Evolutionary conservation across 495 filamentous ascomycete genomes (phyloP), one percentile per base, ranked within the genome.

Genomic region (Aspergillus incahuasiensis): DNA sequence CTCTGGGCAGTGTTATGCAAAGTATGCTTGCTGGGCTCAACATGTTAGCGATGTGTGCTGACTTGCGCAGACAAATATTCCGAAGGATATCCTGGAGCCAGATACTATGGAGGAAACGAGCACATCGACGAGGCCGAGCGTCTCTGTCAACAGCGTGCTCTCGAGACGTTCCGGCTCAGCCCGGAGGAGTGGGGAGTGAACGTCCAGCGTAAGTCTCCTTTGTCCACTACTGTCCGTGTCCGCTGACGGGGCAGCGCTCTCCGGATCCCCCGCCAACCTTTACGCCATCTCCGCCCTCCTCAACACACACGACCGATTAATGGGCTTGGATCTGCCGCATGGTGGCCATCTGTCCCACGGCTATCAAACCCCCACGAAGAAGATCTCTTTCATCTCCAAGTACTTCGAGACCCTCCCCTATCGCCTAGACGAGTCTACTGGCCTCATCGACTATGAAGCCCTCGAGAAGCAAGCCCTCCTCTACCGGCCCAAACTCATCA

Each of bases 361-460:
- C 48, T 98, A 98, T 74, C 94, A 98, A 72, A 97, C 87, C 12
- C 92, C 95, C 1, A 91, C 89, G 41, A 97, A 97, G 79, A 98
- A 98, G 80, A 97, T 98, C 63, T 97, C 94, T 15, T 88, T 89
- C 62, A 87, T 98, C 53, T 97, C 94, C 41, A 97, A 97, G 71
- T 98, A 98, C 75, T 98, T 97, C 66, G 94, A 98, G 78, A 97
- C 95, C 5, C 69, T 98, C 12, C 94, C 94, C 1, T 98, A 98
- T 75, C 84, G 90, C 24, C 81, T 98, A 22, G 86, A 98, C 60
- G 89, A 92, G 71, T 79, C 81, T 30, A 97, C 94, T 6, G 95
- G 94, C 45, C 71, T 92, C 53, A 97, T 98, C 68, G 91, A 98
- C 75, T 98, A 98, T 68, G 82, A 89, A 63, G 86, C 83, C 57